phyloP scores from a whole-genome alignment of 2,329 filamentous ascomycete species.

The Curvularia sp. region DNA sequence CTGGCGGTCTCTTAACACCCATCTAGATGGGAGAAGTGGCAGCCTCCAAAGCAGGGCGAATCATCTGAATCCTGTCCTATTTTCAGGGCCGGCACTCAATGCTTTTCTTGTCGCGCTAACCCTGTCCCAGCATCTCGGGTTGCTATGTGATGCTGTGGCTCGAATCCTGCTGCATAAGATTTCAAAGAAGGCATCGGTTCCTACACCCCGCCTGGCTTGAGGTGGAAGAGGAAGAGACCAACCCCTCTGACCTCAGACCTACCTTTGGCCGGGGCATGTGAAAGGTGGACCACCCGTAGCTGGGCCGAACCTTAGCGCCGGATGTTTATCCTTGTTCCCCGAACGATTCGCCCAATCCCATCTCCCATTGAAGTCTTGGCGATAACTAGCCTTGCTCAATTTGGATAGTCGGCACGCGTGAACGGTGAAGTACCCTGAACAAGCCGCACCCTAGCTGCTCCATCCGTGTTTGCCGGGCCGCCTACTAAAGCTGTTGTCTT shows the following conservation, averaged over 20 bases:
- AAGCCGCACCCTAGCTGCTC: not conserved
- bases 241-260: not conserved
- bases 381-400: not conserved
- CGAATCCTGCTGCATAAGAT: not conserved
- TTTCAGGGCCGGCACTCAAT: not conserved
- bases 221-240: conserved; percentile 1
- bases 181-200: not conserved
- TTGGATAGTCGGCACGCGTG: not conserved
- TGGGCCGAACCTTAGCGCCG: not conserved
- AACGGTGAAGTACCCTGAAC: conserved; percentile 1
- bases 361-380: not conserved
- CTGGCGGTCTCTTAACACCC: not conserved
- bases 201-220: not conserved
- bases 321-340: not conserved
- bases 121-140: not conserved
- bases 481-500: not conserved
- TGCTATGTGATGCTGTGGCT: conserved; percentile 3
- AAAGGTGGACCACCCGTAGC: not conserved
- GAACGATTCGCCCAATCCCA: not conserved
- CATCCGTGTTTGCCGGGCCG: not conserved
- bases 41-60: not conserved
- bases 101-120: conserved; percentile 12
- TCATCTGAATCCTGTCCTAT: not conserved
- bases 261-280: not conserved
- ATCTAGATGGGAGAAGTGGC: not conserved